Percentiles rank a stretch among this genome's conserved stretches.
These are phyloP conservation scores for Colletotrichum trifolii DNA, from an alignment of 2,329 filamentous ascomycete species.

Conservation along the genomic window DNA sequence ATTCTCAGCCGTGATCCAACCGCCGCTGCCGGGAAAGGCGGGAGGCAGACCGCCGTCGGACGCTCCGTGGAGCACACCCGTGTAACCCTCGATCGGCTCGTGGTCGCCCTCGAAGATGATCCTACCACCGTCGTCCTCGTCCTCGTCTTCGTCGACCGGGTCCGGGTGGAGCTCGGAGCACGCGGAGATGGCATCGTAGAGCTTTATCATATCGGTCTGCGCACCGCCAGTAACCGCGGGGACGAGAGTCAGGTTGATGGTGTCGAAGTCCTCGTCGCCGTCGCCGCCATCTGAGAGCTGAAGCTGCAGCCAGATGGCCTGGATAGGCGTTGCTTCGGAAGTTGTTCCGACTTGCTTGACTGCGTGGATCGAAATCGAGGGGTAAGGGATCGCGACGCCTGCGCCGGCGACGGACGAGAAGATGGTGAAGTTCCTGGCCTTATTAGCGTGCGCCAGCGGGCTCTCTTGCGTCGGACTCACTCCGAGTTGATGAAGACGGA, in stretches of 20 bases:
- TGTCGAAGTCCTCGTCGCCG: conserved; percentile 68
- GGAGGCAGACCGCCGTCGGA: conserved; percentile 67
- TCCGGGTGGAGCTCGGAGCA: conserved; percentile 84
- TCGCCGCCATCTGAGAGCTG: conserved; percentile 69
- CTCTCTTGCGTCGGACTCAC: conserved; percentile 50
- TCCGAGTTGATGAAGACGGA: conserved; percentile 70
- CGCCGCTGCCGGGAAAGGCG: conserved; percentile 77
- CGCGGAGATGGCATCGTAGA: conserved; percentile 77
- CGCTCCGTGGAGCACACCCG: conserved; percentile 63
- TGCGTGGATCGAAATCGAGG: conserved; percentile 79
- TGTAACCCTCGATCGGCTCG: conserved; percentile 66
- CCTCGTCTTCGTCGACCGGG: conserved; percentile 67
- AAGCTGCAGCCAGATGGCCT: conserved; percentile 75
- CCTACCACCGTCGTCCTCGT: conserved; percentile 66
- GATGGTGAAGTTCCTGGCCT: conserved; percentile 64
- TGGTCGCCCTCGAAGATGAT: conserved; percentile 69
- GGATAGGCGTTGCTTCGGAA: conserved; percentile 50
- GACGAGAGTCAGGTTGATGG: conserved; percentile 75
- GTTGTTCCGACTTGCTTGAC: conserved; percentile 67
- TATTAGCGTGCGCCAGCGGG: neutral
- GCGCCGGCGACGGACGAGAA: conserved; percentile 68
- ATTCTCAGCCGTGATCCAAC: conserved; percentile 94
- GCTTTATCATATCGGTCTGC: conserved; percentile 50
- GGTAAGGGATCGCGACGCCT: conserved; percentile 79
- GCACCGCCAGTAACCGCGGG: conserved; percentile 52